phyloP scores from a whole-genome alignment of 257 asterid species.

The Cordia subcordata region DNA sequence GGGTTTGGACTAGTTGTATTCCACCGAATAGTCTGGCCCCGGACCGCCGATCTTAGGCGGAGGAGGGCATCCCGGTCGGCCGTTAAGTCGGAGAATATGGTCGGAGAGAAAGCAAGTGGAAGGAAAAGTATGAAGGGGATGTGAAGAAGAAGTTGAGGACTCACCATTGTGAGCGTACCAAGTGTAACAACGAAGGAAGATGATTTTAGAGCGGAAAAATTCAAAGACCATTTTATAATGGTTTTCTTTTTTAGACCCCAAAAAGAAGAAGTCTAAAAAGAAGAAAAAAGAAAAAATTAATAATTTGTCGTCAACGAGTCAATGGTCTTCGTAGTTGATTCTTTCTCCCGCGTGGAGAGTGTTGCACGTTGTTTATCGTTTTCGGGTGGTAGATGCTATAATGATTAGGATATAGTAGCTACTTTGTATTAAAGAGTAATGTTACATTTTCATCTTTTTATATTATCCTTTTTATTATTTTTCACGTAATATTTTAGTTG shows the following conservation, averaged over 20 bases:
- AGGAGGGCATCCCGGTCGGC: constrained; percentile 51
- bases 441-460: too few species aligned
- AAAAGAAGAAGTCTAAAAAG: too few species aligned
- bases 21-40: constrained; percentile 58
- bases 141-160: background rate
- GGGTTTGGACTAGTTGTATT: constrained; percentile 27
- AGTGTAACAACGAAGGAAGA: background rate
- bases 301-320: background rate
- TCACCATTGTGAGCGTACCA: constrained; percentile 15
- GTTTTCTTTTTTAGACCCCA: too few species aligned
- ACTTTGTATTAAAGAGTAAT: too few species aligned
- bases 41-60: constrained; percentile 25
- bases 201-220: background rate
- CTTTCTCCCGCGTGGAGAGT: background rate
- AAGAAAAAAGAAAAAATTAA: too few species aligned
- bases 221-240: background rate
- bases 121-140: background rate
- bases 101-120: constrained; percentile 20
- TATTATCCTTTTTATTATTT: too few species aligned
- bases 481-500: too few species aligned
- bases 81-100: constrained; percentile 24
- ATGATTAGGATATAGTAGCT: background rate
- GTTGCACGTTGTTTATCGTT: background rate
- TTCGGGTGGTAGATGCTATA: background rate
- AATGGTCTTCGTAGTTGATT: background rate